phyloP scores from a whole-genome alignment of 495 filamentous ascomycete species.

The Penicillium soppii region DNA sequence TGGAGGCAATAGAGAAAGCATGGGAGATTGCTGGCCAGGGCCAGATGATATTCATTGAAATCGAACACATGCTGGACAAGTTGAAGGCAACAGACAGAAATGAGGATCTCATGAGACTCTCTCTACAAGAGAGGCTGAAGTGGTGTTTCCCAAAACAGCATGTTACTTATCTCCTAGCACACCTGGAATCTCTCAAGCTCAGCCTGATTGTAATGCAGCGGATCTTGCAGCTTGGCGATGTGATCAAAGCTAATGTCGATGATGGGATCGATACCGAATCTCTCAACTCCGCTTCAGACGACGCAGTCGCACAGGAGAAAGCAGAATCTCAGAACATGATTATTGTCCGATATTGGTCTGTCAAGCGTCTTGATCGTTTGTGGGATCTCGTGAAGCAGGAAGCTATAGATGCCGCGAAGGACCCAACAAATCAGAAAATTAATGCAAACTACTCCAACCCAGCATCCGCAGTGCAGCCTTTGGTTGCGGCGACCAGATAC shows the following conservation, averaged over 20 bases:
- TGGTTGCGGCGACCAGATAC: constrained; percentile 12
- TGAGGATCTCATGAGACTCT: constrained; percentile 26
- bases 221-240: constrained; percentile 37
- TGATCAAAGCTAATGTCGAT: constrained; percentile 14
- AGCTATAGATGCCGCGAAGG: constrained; percentile 26
- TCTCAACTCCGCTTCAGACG: constrained; percentile 13
- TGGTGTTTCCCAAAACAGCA: constrained; percentile 47
- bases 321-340: constrained; percentile 49
- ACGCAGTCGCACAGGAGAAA: constrained; percentile 41
- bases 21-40: constrained; percentile 42
- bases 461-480: constrained; percentile 12
- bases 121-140: constrained; percentile 39
- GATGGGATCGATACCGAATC: background rate
- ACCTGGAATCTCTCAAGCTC: constrained; percentile 46
- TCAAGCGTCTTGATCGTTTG: constrained; percentile 39
- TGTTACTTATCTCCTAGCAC: constrained; percentile 44
- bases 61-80: constrained; percentile 44
- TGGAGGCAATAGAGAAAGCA: constrained; percentile 36
- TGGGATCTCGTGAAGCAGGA: constrained; percentile 42
- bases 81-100: constrained; percentile 35
- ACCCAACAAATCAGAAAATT: constrained; percentile 29
- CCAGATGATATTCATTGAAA: constrained; percentile 41
- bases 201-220: constrained; percentile 44
- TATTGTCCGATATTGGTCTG: constrained; percentile 45
- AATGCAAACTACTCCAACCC: constrained; percentile 16